A percentile compares a stretch with the other conserved stretches of the same genome.
These are phyloP conservation scores for Xylaria curta DNA, from an alignment of 495 filamentous ascomycete genomes.

Conservation along the genomic window DNA sequence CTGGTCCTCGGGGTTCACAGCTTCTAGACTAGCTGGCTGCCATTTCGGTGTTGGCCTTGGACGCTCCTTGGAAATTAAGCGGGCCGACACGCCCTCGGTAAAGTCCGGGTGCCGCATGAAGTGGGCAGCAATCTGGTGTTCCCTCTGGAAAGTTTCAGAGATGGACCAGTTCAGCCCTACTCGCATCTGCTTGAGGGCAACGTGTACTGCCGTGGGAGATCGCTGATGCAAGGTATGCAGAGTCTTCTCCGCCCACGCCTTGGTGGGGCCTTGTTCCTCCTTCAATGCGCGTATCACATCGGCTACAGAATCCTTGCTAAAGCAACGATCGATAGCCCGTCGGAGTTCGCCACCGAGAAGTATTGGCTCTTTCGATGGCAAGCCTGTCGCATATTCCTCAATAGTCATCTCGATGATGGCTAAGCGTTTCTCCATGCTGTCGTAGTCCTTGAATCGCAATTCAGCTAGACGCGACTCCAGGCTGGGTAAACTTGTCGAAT, in stretches of 20 bases:
- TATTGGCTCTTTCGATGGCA: conserved; percentile 74
- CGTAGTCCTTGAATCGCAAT: conserved; percentile 81
- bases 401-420: conserved; percentile 82
- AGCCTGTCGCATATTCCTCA: conserved; percentile 84
- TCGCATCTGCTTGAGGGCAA: conserved; percentile 81
- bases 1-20: conserved; percentile 54
- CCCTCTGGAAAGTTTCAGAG: conserved; percentile 78
- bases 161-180: conserved; percentile 78
- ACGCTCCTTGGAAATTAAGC: conserved; percentile 67
- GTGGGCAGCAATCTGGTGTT: conserved; percentile 75
- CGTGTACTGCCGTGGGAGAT: conserved; percentile 83
- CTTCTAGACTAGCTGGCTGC: conserved; percentile 72
- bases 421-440: conserved; percentile 63
- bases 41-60: conserved; percentile 63
- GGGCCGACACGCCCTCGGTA: conserved; percentile 79
- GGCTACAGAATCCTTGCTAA: conserved; percentile 67
- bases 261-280: conserved; percentile 56
- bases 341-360: conserved; percentile 68
- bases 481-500: conserved; percentile 80
- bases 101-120: conserved; percentile 94
- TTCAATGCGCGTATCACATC: conserved; percentile 73
- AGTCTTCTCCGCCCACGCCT: conserved; percentile 77
- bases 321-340: conserved; percentile 83
- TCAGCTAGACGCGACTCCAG: conserved; percentile 88
- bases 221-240: conserved; percentile 71